Evolutionary conservation across 495 filamentous ascomycete genomes (phyloP).

Genomic region (Lepraria neglecta): DNA sequence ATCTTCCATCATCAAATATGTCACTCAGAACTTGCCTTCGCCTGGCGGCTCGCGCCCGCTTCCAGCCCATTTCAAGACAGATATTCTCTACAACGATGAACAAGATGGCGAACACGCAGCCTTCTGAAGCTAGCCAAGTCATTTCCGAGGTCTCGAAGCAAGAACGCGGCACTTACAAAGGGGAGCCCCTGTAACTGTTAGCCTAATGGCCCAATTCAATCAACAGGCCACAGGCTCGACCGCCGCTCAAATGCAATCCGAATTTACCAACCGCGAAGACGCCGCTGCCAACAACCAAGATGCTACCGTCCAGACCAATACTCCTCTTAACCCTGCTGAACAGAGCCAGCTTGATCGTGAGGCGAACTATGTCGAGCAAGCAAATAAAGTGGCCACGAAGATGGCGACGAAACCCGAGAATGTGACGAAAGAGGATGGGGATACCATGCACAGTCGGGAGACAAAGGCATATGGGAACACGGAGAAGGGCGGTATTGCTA

Average conservation of each 20-base stretch:
- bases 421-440: conserved; percentile 32
- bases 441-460: conserved; percentile 32
- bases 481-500: conserved; percentile 30
- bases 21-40: conserved; percentile 1
- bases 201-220: background rate
- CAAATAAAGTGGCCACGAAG: conserved; percentile 27
- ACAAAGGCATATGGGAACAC: conserved; percentile 31
- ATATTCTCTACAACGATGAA: background rate
- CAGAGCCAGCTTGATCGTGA: conserved; percentile 31
- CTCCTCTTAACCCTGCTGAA: conserved; percentile 8
- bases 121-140: conserved; percentile 20
- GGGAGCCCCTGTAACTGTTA: background rate
- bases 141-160: conserved; percentile 33
- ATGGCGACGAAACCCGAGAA: conserved; percentile 27
- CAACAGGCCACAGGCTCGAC: conserved; percentile 24
- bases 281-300: conserved; percentile 23
- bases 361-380: conserved; percentile 29
- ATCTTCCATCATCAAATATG: background rate
- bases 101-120: conserved; percentile 16
- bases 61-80: background rate
- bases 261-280: conserved; percentile 27
- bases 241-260: conserved; percentile 35
- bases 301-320: background rate
- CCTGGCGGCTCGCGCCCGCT: background rate
- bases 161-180: conserved; percentile 32